A percentile compares a stretch with the other conserved stretches of the same genome.
Conservation (phyloP, 2,329 filamentous ascomycete species). For the Emmonsiellopsis sp. region DNA sequence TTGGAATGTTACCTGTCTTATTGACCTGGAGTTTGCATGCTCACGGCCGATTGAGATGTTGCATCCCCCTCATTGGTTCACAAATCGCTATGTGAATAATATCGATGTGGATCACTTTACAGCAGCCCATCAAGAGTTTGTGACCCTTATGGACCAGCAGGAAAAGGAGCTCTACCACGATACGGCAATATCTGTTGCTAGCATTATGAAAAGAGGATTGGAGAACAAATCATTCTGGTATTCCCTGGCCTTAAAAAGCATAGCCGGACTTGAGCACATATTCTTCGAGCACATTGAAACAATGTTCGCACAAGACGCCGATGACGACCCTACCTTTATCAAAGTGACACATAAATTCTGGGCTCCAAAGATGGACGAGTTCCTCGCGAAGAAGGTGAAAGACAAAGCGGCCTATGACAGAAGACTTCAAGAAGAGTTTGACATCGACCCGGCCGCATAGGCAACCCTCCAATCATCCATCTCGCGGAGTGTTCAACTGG, state of each 20-base stretch:
- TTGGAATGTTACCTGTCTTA: slow-evolving; percentile 25
- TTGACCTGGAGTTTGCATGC: slow-evolving; percentile 27
- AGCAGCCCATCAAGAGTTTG: slow-evolving; percentile 7
- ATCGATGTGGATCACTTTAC: slow-evolving; percentile 10
- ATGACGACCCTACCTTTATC: slow-evolving; percentile 13
- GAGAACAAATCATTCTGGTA: not conserved
- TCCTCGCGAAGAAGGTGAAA: slow-evolving; percentile 3
- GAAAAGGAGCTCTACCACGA: slow-evolving; percentile 1
- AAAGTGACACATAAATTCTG: slow-evolving; percentile 15
- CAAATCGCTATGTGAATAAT: slow-evolving; percentile 12
- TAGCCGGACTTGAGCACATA: not conserved
- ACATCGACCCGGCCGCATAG: not conserved
- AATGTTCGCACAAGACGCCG: slow-evolving; percentile 12
- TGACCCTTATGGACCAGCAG: slow-evolving; percentile 6
- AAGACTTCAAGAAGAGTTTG: slow-evolving; percentile 6
- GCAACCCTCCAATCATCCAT: not conserved
- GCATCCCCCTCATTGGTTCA: slow-evolving; percentile 21
- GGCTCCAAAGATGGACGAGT: slow-evolving; percentile 10
- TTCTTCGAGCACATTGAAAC: not conserved
- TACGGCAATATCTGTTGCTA: not conserved
- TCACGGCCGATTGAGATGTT: slow-evolving; percentile 23
- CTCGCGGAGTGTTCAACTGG: not conserved
- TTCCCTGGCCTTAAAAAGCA: not conserved
- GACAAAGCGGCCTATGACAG: slow-evolving; percentile 7
- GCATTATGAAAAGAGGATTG: slow-evolving; percentile 4